Evolutionary conservation across 108 stramenopile species (phyloP), one percentile per base, ranked within the genome.

Genomic region (Conticribra weissflogii): DNA sequence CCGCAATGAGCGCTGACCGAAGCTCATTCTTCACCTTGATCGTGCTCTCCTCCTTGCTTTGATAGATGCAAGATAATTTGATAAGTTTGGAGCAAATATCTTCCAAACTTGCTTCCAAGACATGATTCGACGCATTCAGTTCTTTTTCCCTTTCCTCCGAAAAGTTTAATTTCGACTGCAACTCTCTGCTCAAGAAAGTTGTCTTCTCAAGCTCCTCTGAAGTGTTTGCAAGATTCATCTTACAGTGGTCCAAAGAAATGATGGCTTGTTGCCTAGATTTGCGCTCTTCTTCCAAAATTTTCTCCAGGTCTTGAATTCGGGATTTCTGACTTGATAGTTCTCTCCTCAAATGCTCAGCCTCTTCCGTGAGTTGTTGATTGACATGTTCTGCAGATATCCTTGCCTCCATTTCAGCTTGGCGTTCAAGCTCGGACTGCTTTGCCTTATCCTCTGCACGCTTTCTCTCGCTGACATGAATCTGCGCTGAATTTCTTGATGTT

Each of bases 81-180:
- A 79, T 46, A 3, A 79, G 60, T 55, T 79, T 79, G 15, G 56
- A 63, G 30, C 78, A 79, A 19, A 59, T 67, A 54, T 79, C 66
- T 47, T 79, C 78, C 25, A 79, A 54, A 30, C 29, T 62, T 3
- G 34, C 28, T 53, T 67, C 60, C 19, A 59, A 32, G 16, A 72
- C 78, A 50, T 68, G 28, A 44, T 53, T 64, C 17, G 22, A 29
- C 29, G 60, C 54, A 3, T 53, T 55, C 29, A 79, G 16, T 41
- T 64, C 45, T 0, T 30, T 53, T 41, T 65, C 59, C 18, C 50
- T 51, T n/a, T 72, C 52, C 32, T 79, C 78, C 12, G 70, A 33
- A 0, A 46, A 9, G 25, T 47, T 2, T 44, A 79, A 46, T 48
- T 72, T 79, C 12, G 54, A 18, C 44, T 68, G 45, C 45, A 79